Base-by-base conservation (phyloP, 805 yeast species). In the Alloascoidea africana region DNA sequence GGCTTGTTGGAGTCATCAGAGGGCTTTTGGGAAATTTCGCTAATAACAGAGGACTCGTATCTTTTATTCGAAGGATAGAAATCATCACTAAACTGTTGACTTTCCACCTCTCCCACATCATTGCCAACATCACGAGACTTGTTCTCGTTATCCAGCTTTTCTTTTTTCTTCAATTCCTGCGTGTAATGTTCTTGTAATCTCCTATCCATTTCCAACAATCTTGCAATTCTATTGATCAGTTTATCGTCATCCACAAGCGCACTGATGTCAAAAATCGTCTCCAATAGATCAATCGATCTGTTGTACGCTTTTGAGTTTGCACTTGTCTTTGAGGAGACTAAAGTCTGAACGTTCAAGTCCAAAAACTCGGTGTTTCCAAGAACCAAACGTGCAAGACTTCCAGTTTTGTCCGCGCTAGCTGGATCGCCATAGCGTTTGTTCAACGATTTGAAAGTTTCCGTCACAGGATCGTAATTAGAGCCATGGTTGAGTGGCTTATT, bases 281-380 rank as follows among this genome's bases (percentile, higher is more conserved):
- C 30, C 8, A 23, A 8, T 23, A 23, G n/a, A 8, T 23, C 30
- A 23, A 23, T n/a, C 8, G 30, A 23, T 8, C n/a, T 8, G 8
- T 23, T 23, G n/a, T 23, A 23, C n/a, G n/a, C n/a, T n/a, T n/a
- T n/a, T n/a, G n/a, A n/a, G n/a, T n/a, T n/a, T n/a, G n/a, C n/a
- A 23, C n/a, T 23, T 8, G 13, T n/a, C n/a, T n/a, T 23, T 8
- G n/a, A 23, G n/a, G 8, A 8, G n/a, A 23, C n/a, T 23, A 23
- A n/a, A 23, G 30, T 23, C n/a, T 23, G 30, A 23, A 23, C 30
- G n/a, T 23, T 23, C n/a, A 23, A 23, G 8, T 23, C 30, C n/a
- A 23, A 23, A 23, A 23, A 23, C 13, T 23, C 30, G n/a, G 30
- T 23, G n/a, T n/a, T n/a, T 8, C 30, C 30, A 8, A 23, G n/a